Percentiles rank a stretch among this genome's conserved stretches.
These are phyloP conservation scores for Logfia minima DNA, from an alignment of 129 eudicot genomes.

Conservation along the genomic window DNA sequence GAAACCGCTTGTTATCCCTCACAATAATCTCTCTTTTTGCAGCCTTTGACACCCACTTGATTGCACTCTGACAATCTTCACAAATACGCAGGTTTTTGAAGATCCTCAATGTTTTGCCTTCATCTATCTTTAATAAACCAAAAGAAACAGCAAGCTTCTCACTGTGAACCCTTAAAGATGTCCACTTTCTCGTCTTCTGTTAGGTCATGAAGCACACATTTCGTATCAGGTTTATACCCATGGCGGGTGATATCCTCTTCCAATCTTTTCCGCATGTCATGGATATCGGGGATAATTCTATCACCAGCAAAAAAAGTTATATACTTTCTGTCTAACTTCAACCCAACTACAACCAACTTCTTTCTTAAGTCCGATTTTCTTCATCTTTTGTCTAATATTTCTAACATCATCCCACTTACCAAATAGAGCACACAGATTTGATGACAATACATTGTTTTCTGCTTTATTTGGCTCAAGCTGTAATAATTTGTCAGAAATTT, in stretches of 20 bases:
- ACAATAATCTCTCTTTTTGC: conserved; percentile 39
- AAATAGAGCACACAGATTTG: too few relatives aligned
- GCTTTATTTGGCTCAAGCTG: too few relatives aligned
- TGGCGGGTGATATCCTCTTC: conserved; percentile 31
- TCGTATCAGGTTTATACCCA: conserved; percentile 45
- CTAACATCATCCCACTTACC: conserved; percentile 61
- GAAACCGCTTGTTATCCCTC: conserved; percentile 44
- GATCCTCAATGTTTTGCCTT: conserved; percentile 33
- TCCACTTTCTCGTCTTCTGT: conserved; percentile 41
- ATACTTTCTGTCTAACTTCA: conserved; percentile 50
- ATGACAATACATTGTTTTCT: too few relatives aligned
- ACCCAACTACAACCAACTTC: conserved; percentile 62
- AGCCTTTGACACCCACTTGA: conserved; percentile 43
- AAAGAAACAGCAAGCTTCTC: conserved; percentile 48
- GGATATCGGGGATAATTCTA: conserved; percentile 28
- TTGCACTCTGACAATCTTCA: conserved; percentile 46
- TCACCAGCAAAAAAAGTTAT: conserved; percentile 50
- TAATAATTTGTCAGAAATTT: too few relatives aligned
- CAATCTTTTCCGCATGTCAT: conserved; percentile 40
- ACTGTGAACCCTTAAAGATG: conserved; percentile 44
- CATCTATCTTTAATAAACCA: conserved; percentile 27
- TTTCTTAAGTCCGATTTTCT: conserved; percentile 42
- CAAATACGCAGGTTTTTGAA: conserved; percentile 46
- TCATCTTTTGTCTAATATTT: conserved; percentile 49
- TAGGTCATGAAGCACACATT: conserved; percentile 45